phyloP scores from a whole-genome alignment of 164 flowering plant species.

The Taxillus chinensis region DNA sequence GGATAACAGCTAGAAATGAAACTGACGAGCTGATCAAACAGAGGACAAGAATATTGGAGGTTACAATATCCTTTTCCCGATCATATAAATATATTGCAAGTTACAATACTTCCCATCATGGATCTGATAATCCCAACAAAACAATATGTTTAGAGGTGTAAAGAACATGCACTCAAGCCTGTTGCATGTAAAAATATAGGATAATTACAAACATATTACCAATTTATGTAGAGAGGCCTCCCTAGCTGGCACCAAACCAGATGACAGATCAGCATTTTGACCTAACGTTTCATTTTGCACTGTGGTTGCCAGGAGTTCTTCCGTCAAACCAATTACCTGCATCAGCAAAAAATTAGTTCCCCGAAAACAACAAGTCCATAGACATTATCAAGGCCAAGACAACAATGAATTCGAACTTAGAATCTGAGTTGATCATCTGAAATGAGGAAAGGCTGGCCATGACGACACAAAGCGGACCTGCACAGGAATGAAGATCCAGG shows the following conservation, averaged over 20 bases:
- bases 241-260: conserved; percentile 20
- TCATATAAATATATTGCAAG: too few species aligned
- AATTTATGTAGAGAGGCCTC: conserved; percentile 17
- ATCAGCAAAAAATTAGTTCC: conserved; percentile 15
- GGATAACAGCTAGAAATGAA: too few species aligned
- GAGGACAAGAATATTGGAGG: too few species aligned
- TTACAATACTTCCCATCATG: too few species aligned
- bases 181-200: not conserved
- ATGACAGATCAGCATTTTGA: conserved; percentile 23
- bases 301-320: conserved; percentile 87
- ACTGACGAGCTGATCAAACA: too few species aligned
- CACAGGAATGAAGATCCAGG: conserved; percentile 78
- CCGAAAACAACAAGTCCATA: conserved; percentile 10
- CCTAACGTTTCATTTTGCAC: conserved; percentile 54
- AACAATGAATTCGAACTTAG: conserved; percentile 44
- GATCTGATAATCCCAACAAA: not conserved
- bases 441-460: conserved; percentile 61
- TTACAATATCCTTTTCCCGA: too few species aligned
- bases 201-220: conserved; percentile 18
- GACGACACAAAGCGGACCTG: conserved; percentile 74
- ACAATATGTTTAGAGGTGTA: not conserved
- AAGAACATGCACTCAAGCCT: not conserved
- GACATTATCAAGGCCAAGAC: conserved; percentile 11
- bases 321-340: conserved; percentile 90
- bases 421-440: conserved; percentile 65